Conservation (phyloP, 768 basidiomycete genomes). For the Psilocybe cyanescens region DNA sequence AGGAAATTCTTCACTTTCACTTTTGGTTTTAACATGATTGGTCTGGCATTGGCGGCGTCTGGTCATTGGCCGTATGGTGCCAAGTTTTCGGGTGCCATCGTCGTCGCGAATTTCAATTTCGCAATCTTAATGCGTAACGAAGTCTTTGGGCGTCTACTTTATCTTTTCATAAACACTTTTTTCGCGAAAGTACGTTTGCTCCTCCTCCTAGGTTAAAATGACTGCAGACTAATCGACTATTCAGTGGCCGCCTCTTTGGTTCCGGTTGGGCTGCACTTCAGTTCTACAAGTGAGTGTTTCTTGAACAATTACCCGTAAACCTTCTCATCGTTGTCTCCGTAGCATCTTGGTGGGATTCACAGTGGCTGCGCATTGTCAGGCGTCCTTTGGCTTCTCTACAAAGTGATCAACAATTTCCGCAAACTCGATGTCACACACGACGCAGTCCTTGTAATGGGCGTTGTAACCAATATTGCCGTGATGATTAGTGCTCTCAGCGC, state of each 20-base stretch:
- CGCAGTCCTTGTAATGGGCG: conserved; percentile 63
- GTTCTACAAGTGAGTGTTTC: conserved; percentile 56
- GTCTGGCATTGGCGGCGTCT: conserved; percentile 60
- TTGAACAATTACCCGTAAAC: conserved; percentile 11
- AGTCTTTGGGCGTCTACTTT: conserved; percentile 72
- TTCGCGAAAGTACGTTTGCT: conserved; percentile 63
- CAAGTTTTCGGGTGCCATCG: conserved; percentile 66
- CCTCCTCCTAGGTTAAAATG: not conserved
- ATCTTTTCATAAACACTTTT: conserved; percentile 64
- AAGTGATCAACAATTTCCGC: conserved; percentile 59
- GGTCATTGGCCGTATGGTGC: conserved; percentile 70
- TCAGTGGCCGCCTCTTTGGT: conserved; percentile 77
- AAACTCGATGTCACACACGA: conserved; percentile 52
- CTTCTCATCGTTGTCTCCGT: conserved; percentile 8
- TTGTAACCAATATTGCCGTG: conserved; percentile 59
- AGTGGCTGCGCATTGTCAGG: conserved; percentile 76
- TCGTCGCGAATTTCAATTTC: conserved; percentile 72
- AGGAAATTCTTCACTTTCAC: conserved; percentile 74
- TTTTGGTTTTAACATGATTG: conserved; percentile 65
- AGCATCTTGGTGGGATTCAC: conserved; percentile 84
- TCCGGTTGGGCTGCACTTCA: conserved; percentile 73
- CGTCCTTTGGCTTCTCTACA: conserved; percentile 69
- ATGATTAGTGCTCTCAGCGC: conserved; percentile 66
- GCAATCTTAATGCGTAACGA: conserved; percentile 80
- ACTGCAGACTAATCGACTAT: conserved; percentile 10